Evolutionary conservation across 352 stramenopile genomes (phyloP).

Genomic region (Achlya hypogyna): DNA sequence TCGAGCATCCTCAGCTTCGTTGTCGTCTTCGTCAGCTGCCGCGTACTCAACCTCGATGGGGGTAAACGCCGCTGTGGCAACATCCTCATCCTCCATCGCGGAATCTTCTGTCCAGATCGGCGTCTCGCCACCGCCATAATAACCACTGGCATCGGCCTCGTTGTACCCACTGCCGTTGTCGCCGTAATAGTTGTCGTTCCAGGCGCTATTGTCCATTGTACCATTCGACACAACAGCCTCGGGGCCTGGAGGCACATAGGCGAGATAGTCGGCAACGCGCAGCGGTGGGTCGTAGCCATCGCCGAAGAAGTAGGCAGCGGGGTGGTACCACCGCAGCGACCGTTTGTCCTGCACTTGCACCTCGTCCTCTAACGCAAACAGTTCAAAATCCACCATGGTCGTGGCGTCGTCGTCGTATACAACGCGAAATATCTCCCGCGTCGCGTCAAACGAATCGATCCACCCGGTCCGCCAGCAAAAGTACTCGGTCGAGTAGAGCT

Average conservation of each 20-base stretch:
- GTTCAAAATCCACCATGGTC: conserved; percentile 31
- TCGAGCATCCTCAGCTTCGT: conserved; percentile 24
- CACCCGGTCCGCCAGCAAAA: conserved; percentile 41
- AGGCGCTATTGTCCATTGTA: background rate
- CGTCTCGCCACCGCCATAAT: too few relatives aligned
- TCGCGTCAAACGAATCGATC: conserved; percentile 44
- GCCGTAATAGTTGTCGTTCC: background rate
- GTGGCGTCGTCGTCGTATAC: conserved; percentile 31
- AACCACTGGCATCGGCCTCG: too few relatives aligned
- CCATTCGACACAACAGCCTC: background rate
- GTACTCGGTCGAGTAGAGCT: conserved; percentile 41
- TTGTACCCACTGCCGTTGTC: conserved; percentile 16
- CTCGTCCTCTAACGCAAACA: conserved; percentile 47
- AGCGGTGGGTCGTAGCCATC: conserved; percentile 33
- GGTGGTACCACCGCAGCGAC: conserved; percentile 49
- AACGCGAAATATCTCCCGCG: conserved; percentile 45
- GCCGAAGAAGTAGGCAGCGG: conserved; percentile 67
- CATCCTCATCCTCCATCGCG: too few relatives aligned
- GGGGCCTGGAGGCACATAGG: background rate
- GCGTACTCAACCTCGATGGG: too few relatives aligned
- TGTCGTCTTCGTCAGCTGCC: conserved; percentile 19
- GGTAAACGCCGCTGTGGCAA: too few relatives aligned
- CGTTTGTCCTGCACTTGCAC: conserved; percentile 54
- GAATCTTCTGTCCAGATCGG: too few relatives aligned
- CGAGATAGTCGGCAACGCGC: background rate